A percentile compares a stretch with the other conserved stretches of the same genome.
phyloP scores from a whole-genome alignment of 345 rosid genomes.

The Syzygium grande region DNA sequence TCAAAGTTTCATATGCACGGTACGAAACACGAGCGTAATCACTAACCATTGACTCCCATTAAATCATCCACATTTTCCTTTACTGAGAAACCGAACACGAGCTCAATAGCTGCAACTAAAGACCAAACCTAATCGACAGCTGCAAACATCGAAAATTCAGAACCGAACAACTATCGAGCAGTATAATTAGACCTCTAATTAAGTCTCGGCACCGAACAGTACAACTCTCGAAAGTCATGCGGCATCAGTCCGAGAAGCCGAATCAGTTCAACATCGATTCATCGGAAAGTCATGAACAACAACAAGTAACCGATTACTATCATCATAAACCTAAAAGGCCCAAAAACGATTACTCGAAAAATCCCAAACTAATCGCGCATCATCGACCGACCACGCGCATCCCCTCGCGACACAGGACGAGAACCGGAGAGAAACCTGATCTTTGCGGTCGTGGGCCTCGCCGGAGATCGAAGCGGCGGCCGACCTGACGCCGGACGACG shows the following conservation, averaged over 20 bases:
- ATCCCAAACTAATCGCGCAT: neutral
- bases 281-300: neutral
- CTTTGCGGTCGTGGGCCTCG: constrained; percentile 48
- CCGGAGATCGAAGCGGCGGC: constrained; percentile 83
- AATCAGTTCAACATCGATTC: neutral
- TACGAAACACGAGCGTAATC: neutral
- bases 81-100: neutral
- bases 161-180: neutral
- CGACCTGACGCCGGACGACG: constrained; percentile 91
- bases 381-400: neutral
- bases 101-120: neutral
- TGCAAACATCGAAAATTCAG: neutral
- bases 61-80: neutral
- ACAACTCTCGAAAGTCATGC: neutral
- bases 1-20: neutral
- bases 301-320: neutral
- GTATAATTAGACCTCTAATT: neutral
- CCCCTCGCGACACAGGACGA: neutral
- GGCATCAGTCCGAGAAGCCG: neutral
- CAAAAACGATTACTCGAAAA: neutral
- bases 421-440: constrained; percentile 44
- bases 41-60: neutral
- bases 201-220: neutral
- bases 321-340: neutral
- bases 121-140: neutral